phyloP scores from a whole-genome alignment of 2,329 filamentous ascomycete genomes.

The Aspergillus calidoustus region DNA sequence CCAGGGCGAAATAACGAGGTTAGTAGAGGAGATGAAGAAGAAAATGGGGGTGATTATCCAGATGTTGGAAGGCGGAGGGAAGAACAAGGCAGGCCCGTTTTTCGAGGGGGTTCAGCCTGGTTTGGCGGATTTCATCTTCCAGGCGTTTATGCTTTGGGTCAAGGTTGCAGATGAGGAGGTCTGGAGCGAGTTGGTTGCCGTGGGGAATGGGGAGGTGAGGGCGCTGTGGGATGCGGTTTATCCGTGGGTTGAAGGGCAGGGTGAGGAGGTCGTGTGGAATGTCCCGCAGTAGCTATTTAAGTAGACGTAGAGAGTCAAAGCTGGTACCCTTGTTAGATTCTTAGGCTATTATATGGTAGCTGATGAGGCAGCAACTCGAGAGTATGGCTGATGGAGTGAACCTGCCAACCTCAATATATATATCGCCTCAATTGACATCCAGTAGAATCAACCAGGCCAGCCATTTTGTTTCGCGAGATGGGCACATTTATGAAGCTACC shows the following conservation, averaged over 20 bases:
- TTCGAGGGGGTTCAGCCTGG: background rate
- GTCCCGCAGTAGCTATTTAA: too few relatives aligned
- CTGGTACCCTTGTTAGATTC: too few relatives aligned
- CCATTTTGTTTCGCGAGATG: too few relatives aligned
- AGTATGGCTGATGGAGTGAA: too few relatives aligned
- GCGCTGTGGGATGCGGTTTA: background rate
- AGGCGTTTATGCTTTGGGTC: background rate
- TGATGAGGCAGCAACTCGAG: too few relatives aligned
- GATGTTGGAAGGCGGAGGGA: background rate
- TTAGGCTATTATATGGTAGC: too few relatives aligned
- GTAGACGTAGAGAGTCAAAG: too few relatives aligned
- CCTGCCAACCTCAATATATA: too few relatives aligned
- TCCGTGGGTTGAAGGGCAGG: background rate
- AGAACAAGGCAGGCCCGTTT: background rate
- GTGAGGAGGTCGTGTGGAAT: background rate
- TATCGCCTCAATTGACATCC: too few relatives aligned
- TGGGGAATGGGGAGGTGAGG: background rate
- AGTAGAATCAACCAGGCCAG: too few relatives aligned
- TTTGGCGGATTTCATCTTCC: background rate
- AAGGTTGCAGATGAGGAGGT: background rate
- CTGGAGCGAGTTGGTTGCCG: background rate
- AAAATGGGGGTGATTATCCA: background rate
- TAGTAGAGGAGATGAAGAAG: background rate
- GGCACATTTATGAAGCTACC: too few relatives aligned
- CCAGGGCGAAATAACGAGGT: background rate